Base-by-base conservation (phyloP, 768 basidiomycete species). In the Chalciporus piperatus region DNA sequence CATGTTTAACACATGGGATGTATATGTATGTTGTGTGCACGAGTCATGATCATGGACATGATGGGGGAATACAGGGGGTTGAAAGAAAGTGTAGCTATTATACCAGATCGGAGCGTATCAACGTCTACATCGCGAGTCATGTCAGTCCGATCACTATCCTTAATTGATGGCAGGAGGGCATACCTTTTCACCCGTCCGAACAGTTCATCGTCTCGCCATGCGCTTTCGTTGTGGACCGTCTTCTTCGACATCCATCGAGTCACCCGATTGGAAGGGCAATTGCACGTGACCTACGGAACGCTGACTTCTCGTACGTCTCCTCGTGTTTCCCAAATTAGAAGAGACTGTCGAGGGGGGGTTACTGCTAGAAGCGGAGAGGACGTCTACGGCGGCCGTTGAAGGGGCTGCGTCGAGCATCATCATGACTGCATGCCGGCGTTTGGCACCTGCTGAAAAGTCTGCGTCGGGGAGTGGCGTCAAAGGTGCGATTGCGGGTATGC, bases 371-470 rank as follows among this genome's bases (percentile, higher is more conserved):
- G 78, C 67, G 2, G 75, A 59, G 33, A 66, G 61, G n/a, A 72
- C 63, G 1, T 69, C 59, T 14, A 74, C 68, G 20, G 74, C 60
- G 23, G 72, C 71, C 0, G 75, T 57, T 12, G 77, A 56, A 3
- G 77, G 59, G 14, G 74, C 60, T 0, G 84, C 72, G 57, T 89
- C 87, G 3, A 86, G 76, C 76, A 85, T 80, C 78, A 87, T 83
- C 83, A 89, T 87, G 61, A 86, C 77, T 0, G 86, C 85, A 58
- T 91, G 86, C 30, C 89, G 79, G 8, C 89, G 82, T 68, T 91
- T 91, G 1, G 80, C 74, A 28, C 85, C 87, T 0, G 80, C 75
- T 4, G 78, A 68, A 35, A 82, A 63, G 27, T 69, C 68, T 4
- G 54, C 5, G 23, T 65, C 62, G 12, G 68, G 54, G 12, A 75